Base-by-base conservation (phyloP, 2,329 filamentous ascomycete genomes). In the Pyrenochaeta sp. region DNA sequence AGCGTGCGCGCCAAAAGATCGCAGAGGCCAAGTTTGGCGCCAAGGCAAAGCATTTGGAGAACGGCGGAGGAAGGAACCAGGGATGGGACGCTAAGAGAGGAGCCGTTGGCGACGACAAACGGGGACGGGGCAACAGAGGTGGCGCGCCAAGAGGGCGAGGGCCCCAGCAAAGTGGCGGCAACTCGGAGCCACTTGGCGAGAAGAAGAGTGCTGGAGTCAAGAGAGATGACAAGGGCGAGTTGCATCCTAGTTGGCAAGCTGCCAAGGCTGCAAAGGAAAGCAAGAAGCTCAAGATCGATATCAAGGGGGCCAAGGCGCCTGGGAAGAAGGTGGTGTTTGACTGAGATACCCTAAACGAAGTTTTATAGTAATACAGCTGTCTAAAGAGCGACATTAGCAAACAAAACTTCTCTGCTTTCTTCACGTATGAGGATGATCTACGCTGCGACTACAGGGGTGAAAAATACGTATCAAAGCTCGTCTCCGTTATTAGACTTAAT, bases 21-120 rank as follows among this genome's bases (percentile, higher is more conserved):
- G 90, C 87, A 80, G 90, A 94, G 78, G 88, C 91, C 78, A 94
- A 93, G 70, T 94, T 83, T 72, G 90, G 90, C 44, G 80, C 82
- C 12, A 82, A 84, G 57, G 91, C 91, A 1, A 90, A 87, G 63
- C 90, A 92, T 67, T 43, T 87, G 2, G 73, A 87, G 37, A 79
- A 81, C 10, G 69, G 69, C 10, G 69, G 69, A 31, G 75, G 69
- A 7, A 61, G 81, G 37, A 81, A 85, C 61, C 73, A 75, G 31
- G 85, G 83, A 1, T 88, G 86, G 85, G 86, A 88, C 74, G 62
- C 79, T 4, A 82, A 83, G 53, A 75, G 80, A 29, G 86, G 86
- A 9, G 86, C 86, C n/a, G 79, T 77, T 1, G 66, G 64, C 29
- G 64, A 71, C 29, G 61, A 72, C 45, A 51, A 45, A 15, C 55